Evolutionary conservation across 108 stramenopile genomes (phyloP), one percentile per base, ranked within the genome.

Genomic region (Parietichytrium sp.): DNA sequence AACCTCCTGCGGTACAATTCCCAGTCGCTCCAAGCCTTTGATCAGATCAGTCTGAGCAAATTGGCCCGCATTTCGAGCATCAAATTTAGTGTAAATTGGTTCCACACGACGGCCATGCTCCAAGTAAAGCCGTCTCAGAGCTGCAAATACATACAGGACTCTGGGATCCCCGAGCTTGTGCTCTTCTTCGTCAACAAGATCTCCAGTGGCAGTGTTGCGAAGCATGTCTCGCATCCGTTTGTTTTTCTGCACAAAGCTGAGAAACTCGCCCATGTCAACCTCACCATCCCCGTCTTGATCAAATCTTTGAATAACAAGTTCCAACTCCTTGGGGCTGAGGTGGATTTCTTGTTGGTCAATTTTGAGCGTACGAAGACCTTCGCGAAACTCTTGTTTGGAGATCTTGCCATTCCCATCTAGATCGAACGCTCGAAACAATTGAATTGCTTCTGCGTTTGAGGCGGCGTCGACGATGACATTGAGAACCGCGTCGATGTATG

Each of bases 1-100:
- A 42, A 72, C 61, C 61, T 72, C 61, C 45, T 72, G 61, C 38
- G 61, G 61, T 6, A 72, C 61, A 10, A 72, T 33, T 0, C 61
- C 61, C 23, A 72, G 61, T n/a, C 61, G 61, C 42, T 6, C 10
- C 7, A 72, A 25, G 6, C 61, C 61, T 6, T 15, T 8, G 10
- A 45, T 42, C 20, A 72, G 61, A 36, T 42, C 61, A 45, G 36
- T 42, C 1, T 45, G 61, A 0, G 61, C 10, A 27, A 72, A 72
- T 1, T 15, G 12, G 52, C n/a, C 52, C n/a, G 18, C 18, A 50
- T 50, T 18, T 50, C 18, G 49, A n/a, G 16, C n/a, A 50, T 31
- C 33, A 25, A 72, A 72, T 38, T 72, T 72, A 42, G 61, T 42
- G 25, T 45, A 72, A n/a, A 72, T 3, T n/a, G 10, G 61, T n/a